Percentiles rank a stretch among this genome's conserved stretches.
phyloP scores from a whole-genome alignment of 129 eudicot species.

The Calendula officinalis region DNA sequence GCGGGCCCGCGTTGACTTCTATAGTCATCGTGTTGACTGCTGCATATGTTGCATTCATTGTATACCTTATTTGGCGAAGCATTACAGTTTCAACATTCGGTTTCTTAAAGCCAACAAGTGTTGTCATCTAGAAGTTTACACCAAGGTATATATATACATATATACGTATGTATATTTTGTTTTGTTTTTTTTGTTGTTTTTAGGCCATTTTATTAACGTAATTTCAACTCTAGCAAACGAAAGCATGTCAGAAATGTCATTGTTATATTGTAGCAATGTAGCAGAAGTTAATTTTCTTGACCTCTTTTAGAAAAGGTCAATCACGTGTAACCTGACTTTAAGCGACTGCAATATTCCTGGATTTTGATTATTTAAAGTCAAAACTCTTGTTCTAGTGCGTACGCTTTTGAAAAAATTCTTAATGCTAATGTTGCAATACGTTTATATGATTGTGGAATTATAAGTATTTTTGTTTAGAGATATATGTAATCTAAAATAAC shows the following conservation, averaged over 20 bases:
- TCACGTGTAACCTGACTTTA: conserved; percentile 16
- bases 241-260: conserved; percentile 4
- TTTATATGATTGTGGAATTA: too few relatives aligned
- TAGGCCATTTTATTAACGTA: conserved; percentile 9
- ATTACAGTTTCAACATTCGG: conserved; percentile 40
- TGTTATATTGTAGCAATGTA: conserved; percentile 12
- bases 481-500: too few relatives aligned
- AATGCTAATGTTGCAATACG: too few relatives aligned
- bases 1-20: conserved; percentile 52
- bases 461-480: too few relatives aligned
- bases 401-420: too few relatives aligned
- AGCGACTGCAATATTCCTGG: neutral
- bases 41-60: conserved; percentile 56
- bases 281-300: neutral
- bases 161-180: conserved; percentile 4
- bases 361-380: neutral
- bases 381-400: neutral
- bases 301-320: conserved; percentile 14
- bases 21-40: conserved; percentile 40
- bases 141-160: neutral
- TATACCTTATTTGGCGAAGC: conserved; percentile 62
- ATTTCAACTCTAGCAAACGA: conserved; percentile 4
- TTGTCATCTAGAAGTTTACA: conserved; percentile 16
- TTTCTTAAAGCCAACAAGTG: conserved; percentile 33
- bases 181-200: too few relatives aligned